These are phyloP conservation scores for Clarireedia paspali DNA, from an alignment of 2,329 filamentous ascomycete genomes.

Conservation along the genomic window DNA sequence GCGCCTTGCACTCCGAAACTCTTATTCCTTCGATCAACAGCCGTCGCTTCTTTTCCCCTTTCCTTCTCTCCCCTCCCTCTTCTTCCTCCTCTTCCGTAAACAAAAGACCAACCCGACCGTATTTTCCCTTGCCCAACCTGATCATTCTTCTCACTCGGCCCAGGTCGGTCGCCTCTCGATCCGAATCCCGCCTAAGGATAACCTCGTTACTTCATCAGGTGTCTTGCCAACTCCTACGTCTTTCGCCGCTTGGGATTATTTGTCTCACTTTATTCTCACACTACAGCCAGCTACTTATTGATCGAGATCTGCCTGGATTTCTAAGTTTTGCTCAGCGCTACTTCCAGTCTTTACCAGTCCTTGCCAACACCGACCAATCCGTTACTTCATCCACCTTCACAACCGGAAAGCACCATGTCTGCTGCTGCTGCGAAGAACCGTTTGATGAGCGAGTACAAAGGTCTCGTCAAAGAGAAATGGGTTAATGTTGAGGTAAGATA, in stretches of 20 bases:
- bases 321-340: background rate
- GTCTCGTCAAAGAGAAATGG: constrained; percentile 85
- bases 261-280: too few species aligned
- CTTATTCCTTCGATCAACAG: background rate
- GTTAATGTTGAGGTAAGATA: constrained; percentile 73
- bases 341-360: background rate
- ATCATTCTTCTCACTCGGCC: background rate
- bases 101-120: too few species aligned
- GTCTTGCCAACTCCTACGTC: background rate
- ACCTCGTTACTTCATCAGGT: background rate
- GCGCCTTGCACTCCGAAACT: too few species aligned
- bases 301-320: background rate
- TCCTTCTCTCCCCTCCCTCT: background rate
- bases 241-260: too few species aligned
- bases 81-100: too few species aligned
- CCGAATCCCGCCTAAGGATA: background rate
- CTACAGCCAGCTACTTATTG: background rate
- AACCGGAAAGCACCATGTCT: constrained; percentile 13
- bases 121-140: background rate
- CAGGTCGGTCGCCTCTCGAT: background rate
- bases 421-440: constrained; percentile 60
- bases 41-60: background rate
- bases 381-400: background rate
- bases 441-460: constrained; percentile 81
- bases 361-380: background rate